Conservation (phyloP, 2,329 filamentous ascomycete species). For the Acarospora socialis region DNA sequence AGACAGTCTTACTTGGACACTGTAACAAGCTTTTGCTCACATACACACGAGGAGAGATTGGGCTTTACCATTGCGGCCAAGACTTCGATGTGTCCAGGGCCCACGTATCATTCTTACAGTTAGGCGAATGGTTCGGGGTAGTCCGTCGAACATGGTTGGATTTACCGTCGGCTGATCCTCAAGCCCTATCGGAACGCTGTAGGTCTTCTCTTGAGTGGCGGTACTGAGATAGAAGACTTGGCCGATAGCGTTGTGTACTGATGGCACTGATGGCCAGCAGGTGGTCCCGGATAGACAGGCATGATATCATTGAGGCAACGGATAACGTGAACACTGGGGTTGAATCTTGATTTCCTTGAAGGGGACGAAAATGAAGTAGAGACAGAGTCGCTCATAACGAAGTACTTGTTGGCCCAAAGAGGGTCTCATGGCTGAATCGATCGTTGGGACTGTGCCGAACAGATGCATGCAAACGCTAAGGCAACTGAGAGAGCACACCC, state of each 20-base stretch:
- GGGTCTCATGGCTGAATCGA: too few relatives aligned
- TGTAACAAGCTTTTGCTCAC: background rate
- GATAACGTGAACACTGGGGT: too few relatives aligned
- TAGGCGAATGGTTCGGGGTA: background rate
- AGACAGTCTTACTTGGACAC: conserved; percentile 1
- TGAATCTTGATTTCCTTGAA: too few relatives aligned
- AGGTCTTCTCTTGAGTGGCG: background rate
- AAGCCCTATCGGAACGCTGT: conserved; percentile 3
- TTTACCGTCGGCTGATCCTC: conserved; percentile 6
- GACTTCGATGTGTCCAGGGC: conserved; percentile 8
- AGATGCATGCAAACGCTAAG: too few relatives aligned
- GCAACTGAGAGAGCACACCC: too few relatives aligned
- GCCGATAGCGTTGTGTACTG: conserved; percentile 1
- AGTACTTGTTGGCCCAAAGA: too few relatives aligned
- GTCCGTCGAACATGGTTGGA: too few relatives aligned
- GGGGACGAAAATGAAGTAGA: too few relatives aligned
- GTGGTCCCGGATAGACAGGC: conserved; percentile 5
- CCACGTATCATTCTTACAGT: conserved; percentile 2
- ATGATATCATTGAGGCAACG: too few relatives aligned
- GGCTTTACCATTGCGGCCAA: conserved; percentile 10
- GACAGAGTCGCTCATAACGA: too few relatives aligned
- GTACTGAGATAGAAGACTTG: conserved; percentile 3
- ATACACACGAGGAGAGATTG: background rate
- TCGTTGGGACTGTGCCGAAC: too few relatives aligned
- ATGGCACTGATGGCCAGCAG: conserved; percentile 3